Evolutionary conservation across 1,139 yeast species (phyloP).

Genomic region (Debaryomyces coudertii): DNA sequence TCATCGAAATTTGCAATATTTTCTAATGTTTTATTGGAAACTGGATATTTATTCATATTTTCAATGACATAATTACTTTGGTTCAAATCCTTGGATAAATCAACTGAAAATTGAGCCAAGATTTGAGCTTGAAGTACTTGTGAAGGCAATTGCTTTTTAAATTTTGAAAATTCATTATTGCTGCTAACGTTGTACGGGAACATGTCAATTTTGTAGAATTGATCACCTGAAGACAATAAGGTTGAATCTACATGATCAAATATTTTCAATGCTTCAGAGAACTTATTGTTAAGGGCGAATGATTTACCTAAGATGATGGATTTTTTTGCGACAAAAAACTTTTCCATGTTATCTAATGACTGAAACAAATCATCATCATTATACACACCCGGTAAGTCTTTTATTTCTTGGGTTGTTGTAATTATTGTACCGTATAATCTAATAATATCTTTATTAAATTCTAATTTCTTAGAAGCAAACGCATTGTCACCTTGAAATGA

Average conservation of each 20-base stretch:
- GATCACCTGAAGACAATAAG: conserved; percentile 20
- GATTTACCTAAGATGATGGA: conserved; percentile 51
- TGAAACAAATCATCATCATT: conserved; percentile 71
- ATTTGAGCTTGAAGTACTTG: conserved; percentile 49
- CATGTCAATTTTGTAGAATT: conserved; percentile 29
- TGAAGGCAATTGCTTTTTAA: conserved; percentile 30
- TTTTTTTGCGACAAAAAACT: conserved; percentile 51
- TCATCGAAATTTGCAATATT: conserved; percentile 53
- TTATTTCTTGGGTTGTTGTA: conserved; percentile 54
- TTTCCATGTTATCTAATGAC: conserved; percentile 53
- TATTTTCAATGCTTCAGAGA: conserved; percentile 59
- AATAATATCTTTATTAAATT: conserved; percentile 46
- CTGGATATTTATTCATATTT: conserved; percentile 49
- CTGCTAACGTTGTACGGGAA: conserved; percentile 45
- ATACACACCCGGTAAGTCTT: conserved; percentile 88
- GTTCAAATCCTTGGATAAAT: conserved; percentile 18
- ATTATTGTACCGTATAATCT: conserved; percentile 55
- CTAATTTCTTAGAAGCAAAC: conserved; percentile 25
- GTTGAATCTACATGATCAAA: conserved; percentile 36
- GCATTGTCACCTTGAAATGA: conserved; percentile 5
- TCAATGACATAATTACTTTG: conserved; percentile 43
- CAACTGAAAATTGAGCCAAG: conserved; percentile 51
- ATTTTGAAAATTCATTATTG: conserved; percentile 33
- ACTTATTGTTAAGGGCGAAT: conserved; percentile 48
- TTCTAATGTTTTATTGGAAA: conserved; percentile 31